Evolutionary conservation across 371 early-diverging fungal genomes (phyloP).

Genomic region (Apophysomyces ossiformis): DNA sequence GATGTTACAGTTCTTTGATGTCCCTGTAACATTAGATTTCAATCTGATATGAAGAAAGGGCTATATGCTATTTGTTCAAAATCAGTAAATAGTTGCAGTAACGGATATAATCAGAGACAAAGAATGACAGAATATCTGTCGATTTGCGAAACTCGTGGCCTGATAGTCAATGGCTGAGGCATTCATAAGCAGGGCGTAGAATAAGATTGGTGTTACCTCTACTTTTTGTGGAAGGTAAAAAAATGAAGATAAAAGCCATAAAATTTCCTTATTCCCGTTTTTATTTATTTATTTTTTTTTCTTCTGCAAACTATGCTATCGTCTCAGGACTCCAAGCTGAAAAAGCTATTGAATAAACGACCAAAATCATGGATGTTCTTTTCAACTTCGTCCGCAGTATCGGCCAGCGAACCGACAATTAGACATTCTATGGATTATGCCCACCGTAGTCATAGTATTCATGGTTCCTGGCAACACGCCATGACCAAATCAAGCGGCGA

Average conservation of each 20-base stretch:
- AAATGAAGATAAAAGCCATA: constrained; percentile 8
- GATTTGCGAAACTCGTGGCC: background rate
- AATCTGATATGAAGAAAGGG: background rate
- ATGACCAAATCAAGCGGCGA: constrained; percentile 2
- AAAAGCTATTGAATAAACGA: background rate
- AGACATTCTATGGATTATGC: constrained; percentile 2
- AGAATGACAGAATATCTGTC: background rate
- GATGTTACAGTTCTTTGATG: background rate
- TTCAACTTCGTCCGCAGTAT: background rate
- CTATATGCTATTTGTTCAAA: background rate
- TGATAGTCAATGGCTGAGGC: constrained; percentile 8
- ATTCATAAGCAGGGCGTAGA: constrained; percentile 5
- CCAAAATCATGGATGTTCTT: constrained; percentile 5
- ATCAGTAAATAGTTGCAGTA: background rate
- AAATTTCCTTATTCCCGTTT: background rate
- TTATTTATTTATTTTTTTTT: constrained; percentile 3
- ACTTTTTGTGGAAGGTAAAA: background rate
- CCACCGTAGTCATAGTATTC: constrained; percentile 1
- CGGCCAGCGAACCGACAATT: background rate
- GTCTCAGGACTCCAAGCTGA: background rate
- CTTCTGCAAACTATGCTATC: background rate
- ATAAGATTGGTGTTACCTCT: constrained; percentile 7
- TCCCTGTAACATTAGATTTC: background rate
- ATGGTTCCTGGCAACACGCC: background rate
- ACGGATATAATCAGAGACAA: too few relatives aligned